These are phyloP conservation scores for Panellus pusillus DNA, from an alignment of 768 basidiomycete genomes.

Conservation along the genomic window DNA sequence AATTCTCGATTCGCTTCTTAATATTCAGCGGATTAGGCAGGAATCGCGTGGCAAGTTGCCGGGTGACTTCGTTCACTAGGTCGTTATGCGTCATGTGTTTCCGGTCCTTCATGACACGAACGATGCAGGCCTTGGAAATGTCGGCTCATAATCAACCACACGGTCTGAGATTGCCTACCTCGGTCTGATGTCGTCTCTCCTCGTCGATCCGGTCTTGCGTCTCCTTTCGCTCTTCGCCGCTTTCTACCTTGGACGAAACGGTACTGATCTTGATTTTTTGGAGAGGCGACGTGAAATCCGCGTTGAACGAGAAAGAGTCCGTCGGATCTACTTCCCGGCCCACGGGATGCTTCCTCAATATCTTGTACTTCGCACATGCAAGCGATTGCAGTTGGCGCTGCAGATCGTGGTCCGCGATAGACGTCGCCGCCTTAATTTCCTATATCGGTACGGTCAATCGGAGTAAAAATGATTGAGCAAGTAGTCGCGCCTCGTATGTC, in stretches of 20 bases:
- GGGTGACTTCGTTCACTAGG: slow-evolving; percentile 86
- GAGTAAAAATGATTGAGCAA: background rate
- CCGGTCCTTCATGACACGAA: slow-evolving; percentile 95
- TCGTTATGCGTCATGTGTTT: slow-evolving; percentile 89
- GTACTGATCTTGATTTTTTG: slow-evolving; percentile 94
- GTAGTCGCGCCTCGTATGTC: slow-evolving; percentile 64
- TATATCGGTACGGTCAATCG: slow-evolving; percentile 30
- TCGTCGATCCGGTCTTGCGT: slow-evolving; percentile 90
- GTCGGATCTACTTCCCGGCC: slow-evolving; percentile 73
- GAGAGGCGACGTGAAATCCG: slow-evolving; percentile 73
- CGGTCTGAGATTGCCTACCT: slow-evolving; percentile 50
- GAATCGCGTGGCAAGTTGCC: slow-evolving; percentile 83
- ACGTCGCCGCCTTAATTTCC: slow-evolving; percentile 82
- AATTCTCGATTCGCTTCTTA: slow-evolving; percentile 89
- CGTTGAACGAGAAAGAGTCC: slow-evolving; percentile 91
- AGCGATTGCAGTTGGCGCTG: slow-evolving; percentile 94
- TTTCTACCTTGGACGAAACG: slow-evolving; percentile 86
- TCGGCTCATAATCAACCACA: background rate
- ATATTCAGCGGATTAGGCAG: slow-evolving; percentile 81
- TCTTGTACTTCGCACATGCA: slow-evolving; percentile 91
- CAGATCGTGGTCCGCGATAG: slow-evolving; percentile 74
- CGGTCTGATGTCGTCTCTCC: slow-evolving; percentile 84
- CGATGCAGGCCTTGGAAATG: slow-evolving; percentile 81
- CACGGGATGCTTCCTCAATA: slow-evolving; percentile 88
- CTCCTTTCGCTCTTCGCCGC: slow-evolving; percentile 81